Evolutionary conservation across 768 basidiomycete genomes (phyloP), one percentile per base, ranked within the genome.

Genomic region (Kwoniella bestiolae): DNA sequence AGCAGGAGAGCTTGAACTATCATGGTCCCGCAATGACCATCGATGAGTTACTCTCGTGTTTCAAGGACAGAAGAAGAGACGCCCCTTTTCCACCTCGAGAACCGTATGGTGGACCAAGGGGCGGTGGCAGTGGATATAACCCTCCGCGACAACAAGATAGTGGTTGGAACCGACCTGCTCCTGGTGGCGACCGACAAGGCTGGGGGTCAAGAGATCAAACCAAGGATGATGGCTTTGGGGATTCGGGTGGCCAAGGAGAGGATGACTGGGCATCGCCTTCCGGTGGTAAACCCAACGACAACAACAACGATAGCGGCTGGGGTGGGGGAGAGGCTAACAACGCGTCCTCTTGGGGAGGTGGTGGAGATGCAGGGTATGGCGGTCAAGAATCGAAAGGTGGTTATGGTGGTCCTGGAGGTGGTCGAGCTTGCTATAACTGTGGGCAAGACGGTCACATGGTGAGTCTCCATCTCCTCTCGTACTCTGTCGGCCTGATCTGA

Each of bases 401-500:
- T 2, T 68, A 47, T 34, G 9, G 26, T 6, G 61, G 45, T 8
- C 49, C 56, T 29, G 62, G 62, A 50, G 53, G 56, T 8, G 63
- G 66, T 14, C 35, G 64, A 34, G 44, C 16, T 12, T 71, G 70
- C 59, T 67, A 52, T 60, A 69, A 65, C 26, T 74, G 66, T 31
- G 69, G 69, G 14, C 41, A 67, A 62, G 12, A 62, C 34, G 67
- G 74, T 26, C 63, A 69, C 52, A 46, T 68, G 44, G 68, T 73
- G 49, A 50, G 68, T 45, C 47, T 41, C 11, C 29, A 11, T n/a
- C n/a, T n/a, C n/a, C n/a, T n/a, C n/a, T n/a, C n/a, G n/a, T n/a
- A n/a, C 29, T 38, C 51, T 31, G 28, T 25, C 21, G 47, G 8
- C 21, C 25, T 8, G 21, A 49, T 28, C 12, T 9, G 9, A 55